Conservation (phyloP, 2,329 filamentous ascomycete genomes). For the Nemania sp. region DNA sequence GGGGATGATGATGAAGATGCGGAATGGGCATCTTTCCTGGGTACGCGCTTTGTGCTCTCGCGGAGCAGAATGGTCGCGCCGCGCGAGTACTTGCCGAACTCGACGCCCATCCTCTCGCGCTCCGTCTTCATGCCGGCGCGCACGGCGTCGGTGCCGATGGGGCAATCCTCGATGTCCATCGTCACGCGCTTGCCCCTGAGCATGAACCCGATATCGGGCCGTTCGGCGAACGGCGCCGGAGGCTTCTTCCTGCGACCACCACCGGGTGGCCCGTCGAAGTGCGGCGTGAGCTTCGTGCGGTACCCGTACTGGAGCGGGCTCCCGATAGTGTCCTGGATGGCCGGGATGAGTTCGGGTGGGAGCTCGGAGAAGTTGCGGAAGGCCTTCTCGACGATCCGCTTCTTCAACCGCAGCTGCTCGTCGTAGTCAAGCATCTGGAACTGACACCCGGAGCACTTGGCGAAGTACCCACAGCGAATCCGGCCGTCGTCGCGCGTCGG, state of each 20-base stretch:
- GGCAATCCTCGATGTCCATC: constrained; percentile 96
- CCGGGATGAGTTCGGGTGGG: constrained; percentile 72
- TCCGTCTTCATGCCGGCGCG: constrained; percentile 78
- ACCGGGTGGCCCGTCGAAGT: constrained; percentile 78
- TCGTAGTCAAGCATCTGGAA: constrained; percentile 95
- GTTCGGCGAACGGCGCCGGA: constrained; percentile 56
- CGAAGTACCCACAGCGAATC: constrained; percentile 84
- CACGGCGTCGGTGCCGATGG: constrained; percentile 88
- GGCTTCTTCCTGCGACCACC: constrained; percentile 55
- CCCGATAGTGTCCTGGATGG: constrained; percentile 81
- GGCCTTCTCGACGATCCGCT: constrained; percentile 84
- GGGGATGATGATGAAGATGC: constrained; percentile 2
- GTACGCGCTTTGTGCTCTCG: constrained; percentile 75
- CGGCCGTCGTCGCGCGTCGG: constrained; percentile 76
- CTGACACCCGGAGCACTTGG: constrained; percentile 87
- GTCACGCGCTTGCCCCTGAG: constrained; percentile 78
- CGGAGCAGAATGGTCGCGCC: constrained; percentile 89
- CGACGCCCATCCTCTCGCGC: constrained; percentile 72
- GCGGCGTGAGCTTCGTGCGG: constrained; percentile 94
- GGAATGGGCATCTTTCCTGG: constrained; percentile 47
- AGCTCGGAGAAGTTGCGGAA: constrained; percentile 90
- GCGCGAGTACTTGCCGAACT: constrained; percentile 72
- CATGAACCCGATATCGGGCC: constrained; percentile 89
- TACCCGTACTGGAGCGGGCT: constrained; percentile 92
- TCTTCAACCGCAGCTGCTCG: constrained; percentile 85